Base-by-base conservation (phyloP, 2,329 filamentous ascomycete species). In the Sporothrix schenckii region DNA sequence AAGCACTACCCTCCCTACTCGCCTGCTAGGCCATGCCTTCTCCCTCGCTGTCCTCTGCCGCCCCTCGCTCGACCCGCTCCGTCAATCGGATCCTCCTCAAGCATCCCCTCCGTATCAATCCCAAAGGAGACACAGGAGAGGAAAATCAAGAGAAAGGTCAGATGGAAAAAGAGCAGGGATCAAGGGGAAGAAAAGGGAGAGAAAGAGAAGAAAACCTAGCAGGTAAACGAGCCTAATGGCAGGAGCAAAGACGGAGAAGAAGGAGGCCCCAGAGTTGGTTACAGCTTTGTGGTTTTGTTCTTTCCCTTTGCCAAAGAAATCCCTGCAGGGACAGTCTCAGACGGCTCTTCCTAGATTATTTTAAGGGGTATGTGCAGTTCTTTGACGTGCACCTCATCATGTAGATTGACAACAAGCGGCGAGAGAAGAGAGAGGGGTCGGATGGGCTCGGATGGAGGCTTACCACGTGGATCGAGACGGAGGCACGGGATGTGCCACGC, bases 311-410 rank as follows among this genome's bases (percentile, higher is more conserved):
- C 13, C 10, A 66, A 63, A 68, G 19, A 30, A 49, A 34, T 34
- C 54, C 58, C 69, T 71, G 71, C 73, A 73, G 72, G 71, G 74
- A 73, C 73, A 74, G 77, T 78, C 79, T 81, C 79, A 81, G 78
- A 81, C 79, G 80, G 80, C 80, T 81, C 80, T 81, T 81, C 80
- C 80, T 81, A 74, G 71, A 71, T 76, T 72, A 30, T 58, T 77
- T 77, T 70, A 76, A 78, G 77, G 78, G 78, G 73, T 71, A 44
- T 71, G 72, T 70, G 63, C 63, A 30, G n/a, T 58, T 77, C 76
- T 44, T 30, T n/a, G 34, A 69, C 21, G 34, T 34, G 77, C 76
- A 79, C 78, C 72, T 80, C 79, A 81, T 80, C 79, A 80, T 80
- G 69, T 72, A 71, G 41, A 63, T 52, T 56, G 19, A 63, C 41